Percentiles rank a stretch among this genome's conserved stretches.
Evolutionary conservation across 1,284 basidiomycete genomes (phyloP).

Genomic region (Sanghuangporus baumii): DNA sequence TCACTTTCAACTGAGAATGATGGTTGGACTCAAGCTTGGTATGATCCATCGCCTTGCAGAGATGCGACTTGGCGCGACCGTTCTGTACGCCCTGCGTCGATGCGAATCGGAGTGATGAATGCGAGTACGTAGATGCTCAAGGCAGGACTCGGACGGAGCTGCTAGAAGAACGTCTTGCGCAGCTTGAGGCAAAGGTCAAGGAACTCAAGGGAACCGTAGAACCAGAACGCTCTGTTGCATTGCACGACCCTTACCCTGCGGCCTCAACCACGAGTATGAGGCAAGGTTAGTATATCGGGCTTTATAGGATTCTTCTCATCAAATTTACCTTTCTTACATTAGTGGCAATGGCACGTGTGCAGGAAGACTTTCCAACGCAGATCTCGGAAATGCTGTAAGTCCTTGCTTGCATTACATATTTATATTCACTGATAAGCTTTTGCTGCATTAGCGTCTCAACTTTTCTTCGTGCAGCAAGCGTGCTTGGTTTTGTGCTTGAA

Average conservation of each 20-base stretch:
- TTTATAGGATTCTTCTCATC: not conserved
- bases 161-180: constrained; percentile 34
- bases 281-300: not conserved
- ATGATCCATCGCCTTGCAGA: constrained; percentile 21
- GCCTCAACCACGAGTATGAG: not conserved
- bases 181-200: constrained; percentile 30
- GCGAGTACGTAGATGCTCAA: constrained; percentile 35
- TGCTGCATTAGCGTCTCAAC: constrained; percentile 16
- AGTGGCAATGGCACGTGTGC: constrained; percentile 9
- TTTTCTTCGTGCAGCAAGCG: constrained; percentile 22
- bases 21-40: too few species aligned
- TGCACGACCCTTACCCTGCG: constrained; percentile 30
- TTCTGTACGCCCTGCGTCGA: constrained; percentile 33
- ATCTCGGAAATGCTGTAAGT: constrained; percentile 21
- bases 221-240: constrained; percentile 23
- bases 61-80: constrained; percentile 36
- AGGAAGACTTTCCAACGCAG: constrained; percentile 20
- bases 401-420: not conserved
- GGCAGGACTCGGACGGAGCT: constrained; percentile 30
- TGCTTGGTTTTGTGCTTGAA: constrained; percentile 31
- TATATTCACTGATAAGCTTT: not conserved
- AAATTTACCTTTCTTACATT: not conserved
- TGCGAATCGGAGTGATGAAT: constrained; percentile 31
- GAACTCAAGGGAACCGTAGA: constrained; percentile 32
- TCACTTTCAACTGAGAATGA: too few species aligned